A percentile compares a stretch with the other conserved stretches of the same genome.
Evolutionary conservation across 2,329 filamentous ascomycete species (phyloP).

Genomic region (Sclerotiophoma versabilis): DNA sequence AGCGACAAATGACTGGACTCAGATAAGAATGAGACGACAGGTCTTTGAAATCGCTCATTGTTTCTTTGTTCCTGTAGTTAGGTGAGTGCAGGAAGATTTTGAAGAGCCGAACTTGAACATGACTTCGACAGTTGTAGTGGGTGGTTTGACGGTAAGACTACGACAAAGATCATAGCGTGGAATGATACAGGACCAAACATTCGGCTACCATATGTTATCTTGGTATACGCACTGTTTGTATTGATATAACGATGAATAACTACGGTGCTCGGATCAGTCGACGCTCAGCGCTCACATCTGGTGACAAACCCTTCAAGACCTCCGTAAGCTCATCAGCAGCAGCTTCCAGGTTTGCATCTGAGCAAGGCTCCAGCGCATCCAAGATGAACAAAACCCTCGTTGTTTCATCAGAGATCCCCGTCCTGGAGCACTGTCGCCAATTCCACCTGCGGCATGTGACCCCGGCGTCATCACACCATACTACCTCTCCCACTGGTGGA

Average conservation of each 20-base stretch:
- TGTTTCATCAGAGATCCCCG: conserved; percentile 45
- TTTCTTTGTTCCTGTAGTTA: too few species aligned
- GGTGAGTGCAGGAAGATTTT: too few species aligned
- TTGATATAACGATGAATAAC: neutral
- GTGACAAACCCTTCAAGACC: conserved; percentile 25
- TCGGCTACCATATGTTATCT: too few species aligned
- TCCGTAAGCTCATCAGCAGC: conserved; percentile 38
- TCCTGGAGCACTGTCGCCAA: conserved; percentile 50
- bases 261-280: conserved; percentile 2
- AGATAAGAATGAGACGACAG: too few species aligned
- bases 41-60: too few species aligned
- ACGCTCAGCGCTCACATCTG: conserved; percentile 18
- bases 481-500: conserved; percentile 44
- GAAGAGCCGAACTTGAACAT: too few species aligned
- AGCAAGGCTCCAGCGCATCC: conserved; percentile 38
- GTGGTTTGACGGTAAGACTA: too few species aligned
- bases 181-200: too few species aligned
- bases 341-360: conserved; percentile 29
- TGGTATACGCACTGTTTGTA: neutral
- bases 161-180: too few species aligned
- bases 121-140: too few species aligned
- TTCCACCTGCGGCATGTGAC: conserved; percentile 53
- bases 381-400: conserved; percentile 48
- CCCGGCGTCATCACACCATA: conserved; percentile 50
- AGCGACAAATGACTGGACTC: too few species aligned